Evolutionary conservation across 2,329 filamentous ascomycete genomes (phyloP).

Genomic region (Epichloe aotearoae): DNA sequence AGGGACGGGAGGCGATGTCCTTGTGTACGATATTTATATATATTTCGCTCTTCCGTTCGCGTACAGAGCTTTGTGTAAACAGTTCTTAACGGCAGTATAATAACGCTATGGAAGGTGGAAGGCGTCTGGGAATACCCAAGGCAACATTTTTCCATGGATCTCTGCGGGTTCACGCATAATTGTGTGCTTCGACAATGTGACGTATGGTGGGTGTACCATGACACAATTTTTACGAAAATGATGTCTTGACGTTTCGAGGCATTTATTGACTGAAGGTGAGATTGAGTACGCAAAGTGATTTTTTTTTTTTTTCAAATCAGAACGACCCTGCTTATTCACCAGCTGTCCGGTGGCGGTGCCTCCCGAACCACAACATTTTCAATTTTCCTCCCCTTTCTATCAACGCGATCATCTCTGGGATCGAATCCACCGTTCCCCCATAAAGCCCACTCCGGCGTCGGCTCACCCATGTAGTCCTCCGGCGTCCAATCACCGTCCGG

Average conservation of each 20-base stretch:
- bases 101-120: constrained; percentile 16
- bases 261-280: too few species aligned
- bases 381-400: constrained; percentile 66
- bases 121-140: constrained; percentile 14
- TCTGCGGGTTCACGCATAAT: constrained; percentile 11
- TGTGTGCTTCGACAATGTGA: neutral
- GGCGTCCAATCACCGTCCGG: constrained; percentile 60
- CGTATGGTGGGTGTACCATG: neutral
- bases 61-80: constrained; percentile 30
- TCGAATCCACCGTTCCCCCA: constrained; percentile 95
- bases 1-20: constrained; percentile 1
- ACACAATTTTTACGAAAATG: too few species aligned
- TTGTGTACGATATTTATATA: constrained; percentile 27
- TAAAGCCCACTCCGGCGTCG: constrained; percentile 85
- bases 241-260: too few species aligned
- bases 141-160: constrained; percentile 13
- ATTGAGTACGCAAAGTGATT: neutral
- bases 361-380: constrained; percentile 24
- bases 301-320: neutral
- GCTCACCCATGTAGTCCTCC: constrained; percentile 77
- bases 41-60: constrained; percentile 20
- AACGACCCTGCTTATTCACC: neutral
- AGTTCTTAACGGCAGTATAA: constrained; percentile 21
- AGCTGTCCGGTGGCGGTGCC: constrained; percentile 12
- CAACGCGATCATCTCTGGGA: constrained; percentile 75